Evolutionary conservation across 1,139 yeast genomes (phyloP), one percentile per base, ranked within the genome.

Genomic region (Saccharomycopsis hybrid): DNA sequence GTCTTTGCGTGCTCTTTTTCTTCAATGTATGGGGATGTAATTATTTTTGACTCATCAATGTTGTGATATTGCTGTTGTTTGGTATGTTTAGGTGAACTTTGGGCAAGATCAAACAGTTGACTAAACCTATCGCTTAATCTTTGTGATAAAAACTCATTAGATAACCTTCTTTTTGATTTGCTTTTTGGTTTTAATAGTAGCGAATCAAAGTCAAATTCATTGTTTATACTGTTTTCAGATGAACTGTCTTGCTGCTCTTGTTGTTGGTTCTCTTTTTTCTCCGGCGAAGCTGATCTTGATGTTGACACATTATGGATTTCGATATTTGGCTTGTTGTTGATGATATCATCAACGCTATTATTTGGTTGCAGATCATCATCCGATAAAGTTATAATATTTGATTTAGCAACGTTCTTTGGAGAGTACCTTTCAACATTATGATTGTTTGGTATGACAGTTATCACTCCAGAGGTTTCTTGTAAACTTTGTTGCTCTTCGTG

Each of bases 371-470:
- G 2, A 92, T 89, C 64, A 86, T 88, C 62, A 81, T 76, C 1
- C 97, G 97, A 64, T 90, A 96, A 2, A 90, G 92, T 2, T 90
- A 95, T 1, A 81, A 67, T 41, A 89, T 83, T 3, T 76, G 80
- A 57, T 11, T 40, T 27, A 9, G 7, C 9, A 86, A 75, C 41
- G 18, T 18, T 18, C 18, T 18, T 18, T 18, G 18, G 18, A 18
- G 18, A 18, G 18, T 18, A 18, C 18, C 18, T 18, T 18, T 18
- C 18, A 18, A 18, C 18, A 18, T 18, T 18, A 18, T 18, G 18
- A 18, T 18, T 18, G 18, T 18, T 18, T 18, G 18, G 18, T 18
- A 18, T 18, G 18, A 18, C 18, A 18, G 18, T 18, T 18, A 18
- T 18, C 18, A 18, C 18, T 18, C 18, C 18, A 18, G 18, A 18